phyloP scores from a whole-genome alignment of 1,284 basidiomycete genomes.

The Ceratobasidium sp. region DNA sequence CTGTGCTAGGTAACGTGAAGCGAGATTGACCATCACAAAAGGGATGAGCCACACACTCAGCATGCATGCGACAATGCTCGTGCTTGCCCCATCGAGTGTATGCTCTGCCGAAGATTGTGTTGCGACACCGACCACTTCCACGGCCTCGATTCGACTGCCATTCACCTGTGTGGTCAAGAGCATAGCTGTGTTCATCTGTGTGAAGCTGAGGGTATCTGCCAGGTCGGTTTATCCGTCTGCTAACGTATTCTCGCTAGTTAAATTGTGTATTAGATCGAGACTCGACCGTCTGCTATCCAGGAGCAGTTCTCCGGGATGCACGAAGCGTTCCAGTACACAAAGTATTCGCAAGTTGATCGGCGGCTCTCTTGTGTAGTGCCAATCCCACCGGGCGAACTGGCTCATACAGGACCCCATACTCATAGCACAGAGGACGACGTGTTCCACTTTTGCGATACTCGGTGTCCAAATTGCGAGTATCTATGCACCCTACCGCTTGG shows the following conservation, averaged over 20 bases:
- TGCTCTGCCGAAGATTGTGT: constrained; percentile 70
- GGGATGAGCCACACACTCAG: constrained; percentile 63
- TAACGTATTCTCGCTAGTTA: no score
- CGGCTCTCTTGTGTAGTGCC: constrained; percentile 65
- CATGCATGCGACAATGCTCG: constrained; percentile 66
- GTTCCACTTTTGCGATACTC: constrained; percentile 68
- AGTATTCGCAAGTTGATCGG: constrained; percentile 58
- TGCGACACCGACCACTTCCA: constrained; percentile 67
- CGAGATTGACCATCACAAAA: neutral
- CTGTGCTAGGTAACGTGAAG: neutral
- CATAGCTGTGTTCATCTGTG: constrained; percentile 60
- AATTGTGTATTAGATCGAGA: constrained; percentile 68
- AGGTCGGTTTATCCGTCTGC: neutral
- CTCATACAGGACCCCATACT: constrained; percentile 65
- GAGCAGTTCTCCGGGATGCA: constrained; percentile 67
- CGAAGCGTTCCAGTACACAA: constrained; percentile 65
- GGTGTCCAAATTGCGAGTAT: constrained; percentile 71
- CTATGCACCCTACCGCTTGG: constrained; percentile 71
- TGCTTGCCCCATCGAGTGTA: constrained; percentile 69
- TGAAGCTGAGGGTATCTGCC: constrained; percentile 56
- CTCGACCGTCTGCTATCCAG: constrained; percentile 69
- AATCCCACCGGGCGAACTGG: constrained; percentile 62
- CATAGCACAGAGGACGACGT: constrained; percentile 63
- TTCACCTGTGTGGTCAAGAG: constrained; percentile 73
- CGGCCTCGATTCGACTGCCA: constrained; percentile 59